Base-by-base conservation (phyloP, 1,139 yeast species). In the Suhomyces kunorum region DNA sequence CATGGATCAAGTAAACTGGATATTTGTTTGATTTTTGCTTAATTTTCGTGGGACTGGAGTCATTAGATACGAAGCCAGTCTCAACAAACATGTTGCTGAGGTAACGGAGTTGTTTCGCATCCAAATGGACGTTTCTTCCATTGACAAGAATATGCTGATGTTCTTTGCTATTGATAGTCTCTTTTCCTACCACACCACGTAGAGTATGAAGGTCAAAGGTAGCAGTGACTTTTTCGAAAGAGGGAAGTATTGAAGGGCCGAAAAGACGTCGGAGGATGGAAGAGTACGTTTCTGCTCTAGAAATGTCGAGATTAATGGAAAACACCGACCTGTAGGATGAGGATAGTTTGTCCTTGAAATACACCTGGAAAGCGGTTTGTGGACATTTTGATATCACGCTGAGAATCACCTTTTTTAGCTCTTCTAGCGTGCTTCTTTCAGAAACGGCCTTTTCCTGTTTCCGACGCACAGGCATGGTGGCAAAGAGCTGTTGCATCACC, bases 381-480 rank as follows among this genome's bases (percentile, higher is more conserved):
- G 40, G 32, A 13, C 15, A 6, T 22, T 23, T 36, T 3, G 12
- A 24, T 4, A 36, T 12, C 2, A 32, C 23, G 6, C 32, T 6
- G 8, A 36, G 12, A 8, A 36, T 13, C 13, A 19, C 17, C 6
- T 14, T 7, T 17, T 36, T 32, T 12, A 36, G 16, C 4, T 55
- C 59, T n/a, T 58, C 60, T 0, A 68, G 35, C 13, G 65, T 42
- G 23, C 54, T 50, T 28, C 47, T 42, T 36, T 51, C 45, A 0
- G 70, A 58, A 4, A 51, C 44, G 5, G 54, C 48, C n/a, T 53
- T 28, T 2, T 63, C 32, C 8, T 61, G 63, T 8, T 46, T 49
- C 28, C 71, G 64, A 20, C 96, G 64, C 2, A 86, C 89, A 0
- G 90, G 89, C 2, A 78, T 38, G 28, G 65, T 68, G 14, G 66